Conservation (phyloP, 306 rosid species). For the Fagus sylvatica region DNA sequence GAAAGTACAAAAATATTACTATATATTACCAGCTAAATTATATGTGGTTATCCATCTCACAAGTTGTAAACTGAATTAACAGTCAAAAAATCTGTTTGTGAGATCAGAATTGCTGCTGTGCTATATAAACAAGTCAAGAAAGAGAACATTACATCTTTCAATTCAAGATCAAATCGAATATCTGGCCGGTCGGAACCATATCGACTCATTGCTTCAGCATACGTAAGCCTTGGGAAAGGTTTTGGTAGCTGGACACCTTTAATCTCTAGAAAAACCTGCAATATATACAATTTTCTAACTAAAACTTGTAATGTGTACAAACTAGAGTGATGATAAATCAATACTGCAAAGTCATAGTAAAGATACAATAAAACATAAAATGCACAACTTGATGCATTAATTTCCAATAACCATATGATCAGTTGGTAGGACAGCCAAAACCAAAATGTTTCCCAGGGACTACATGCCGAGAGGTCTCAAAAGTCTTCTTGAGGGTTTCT, state of each 20-base stretch:
- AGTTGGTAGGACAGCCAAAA: not conserved
- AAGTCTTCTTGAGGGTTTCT: not conserved
- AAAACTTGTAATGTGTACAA: conserved; percentile 10
- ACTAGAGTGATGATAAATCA: not conserved
- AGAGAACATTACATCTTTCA: conserved; percentile 71
- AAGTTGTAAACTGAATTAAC: not conserved
- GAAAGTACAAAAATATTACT: not conserved
- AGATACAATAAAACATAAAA: not conserved
- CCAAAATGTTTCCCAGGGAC: not conserved
- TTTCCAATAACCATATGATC: not conserved
- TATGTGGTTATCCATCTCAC: not conserved
- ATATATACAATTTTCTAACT: conserved; percentile 21
- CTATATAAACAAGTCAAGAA: conserved; percentile 19
- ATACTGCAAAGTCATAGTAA: conserved; percentile 9
- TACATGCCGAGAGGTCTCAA: not conserved
- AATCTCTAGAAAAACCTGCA: conserved; percentile 87
- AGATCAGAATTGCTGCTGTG: conserved; percentile 15
- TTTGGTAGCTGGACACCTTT: conserved; percentile 79
- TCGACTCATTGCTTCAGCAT: conserved; percentile 88
- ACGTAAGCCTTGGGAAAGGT: conserved; percentile 97
- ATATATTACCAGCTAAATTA: not conserved
- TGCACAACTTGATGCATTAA: not conserved
- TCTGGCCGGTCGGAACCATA: conserved; percentile 94
- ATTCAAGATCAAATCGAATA: conserved; percentile 83
- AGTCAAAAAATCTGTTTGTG: not conserved